A percentile compares a stretch with the other conserved stretches of the same genome.
These are phyloP conservation scores for Penicillium nucicola DNA, from an alignment of 495 filamentous ascomycete genomes.

Conservation along the genomic window DNA sequence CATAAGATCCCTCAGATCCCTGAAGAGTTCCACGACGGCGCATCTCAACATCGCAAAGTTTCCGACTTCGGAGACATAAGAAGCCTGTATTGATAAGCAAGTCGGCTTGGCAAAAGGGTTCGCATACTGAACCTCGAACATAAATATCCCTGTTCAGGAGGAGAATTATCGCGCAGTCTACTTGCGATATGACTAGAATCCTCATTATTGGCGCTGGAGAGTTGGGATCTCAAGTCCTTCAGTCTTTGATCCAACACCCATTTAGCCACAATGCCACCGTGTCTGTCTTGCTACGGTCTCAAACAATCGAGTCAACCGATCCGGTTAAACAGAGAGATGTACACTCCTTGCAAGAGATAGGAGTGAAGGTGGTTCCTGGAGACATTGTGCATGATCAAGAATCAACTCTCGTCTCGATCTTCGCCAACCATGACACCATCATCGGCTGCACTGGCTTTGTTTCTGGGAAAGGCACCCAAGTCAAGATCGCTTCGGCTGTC, in stretches of 20 bases:
- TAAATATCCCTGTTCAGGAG: no score
- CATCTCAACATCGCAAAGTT: no score
- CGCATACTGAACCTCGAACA: no score
- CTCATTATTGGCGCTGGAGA: constrained; percentile 62
- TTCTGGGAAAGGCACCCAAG: constrained; percentile 46
- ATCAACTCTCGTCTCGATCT: constrained; percentile 38
- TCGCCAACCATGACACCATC: constrained; percentile 47
- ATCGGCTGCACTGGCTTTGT: constrained; percentile 56
- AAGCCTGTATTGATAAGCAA: no score
- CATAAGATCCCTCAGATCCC: no score
- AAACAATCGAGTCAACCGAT: constrained; percentile 32
- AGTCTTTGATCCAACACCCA: constrained; percentile 42
- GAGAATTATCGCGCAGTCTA: neutral
- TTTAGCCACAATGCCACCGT: constrained; percentile 22
- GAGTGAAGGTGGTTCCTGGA: constrained; percentile 39
- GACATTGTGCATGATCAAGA: constrained; percentile 43
- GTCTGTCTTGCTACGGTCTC: constrained; percentile 48
- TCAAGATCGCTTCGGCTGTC: constrained; percentile 48
- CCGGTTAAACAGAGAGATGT: constrained; percentile 25
- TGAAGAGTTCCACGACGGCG: no score
- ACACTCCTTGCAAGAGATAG: constrained; percentile 24
- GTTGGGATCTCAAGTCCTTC: constrained; percentile 53
- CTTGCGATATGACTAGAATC: constrained; percentile 21
- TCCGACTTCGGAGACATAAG: no score
- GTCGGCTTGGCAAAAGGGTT: no score